phyloP scores from a whole-genome alignment of 306 rosid genomes.

The Malus domestica region ASM211411v1 NC_041796.1:27565001-27565500 shows the following conservation, averaged over 20 bases:
- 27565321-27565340: neutral
- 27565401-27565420: neutral
- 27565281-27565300: neutral
- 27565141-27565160: neutral
- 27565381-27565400: too few relatives aligned
- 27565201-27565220: neutral
- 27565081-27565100: neutral
- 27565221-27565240: neutral
- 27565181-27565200: neutral
- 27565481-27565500: neutral
- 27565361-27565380: too few relatives aligned
- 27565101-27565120: neutral
- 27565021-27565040: conserved; percentile 3
- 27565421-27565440: neutral
- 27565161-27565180: neutral
- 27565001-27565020: conserved; percentile 12
- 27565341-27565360: neutral
- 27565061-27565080: neutral
- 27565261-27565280: neutral
- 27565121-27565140: neutral
- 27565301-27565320: neutral
- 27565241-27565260: neutral
- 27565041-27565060: conserved; percentile 8
- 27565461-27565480: neutral
- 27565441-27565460: neutral